Base-by-base conservation (phyloP, 495 filamentous ascomycete genomes). In the Lichina pygmaea region DNA sequence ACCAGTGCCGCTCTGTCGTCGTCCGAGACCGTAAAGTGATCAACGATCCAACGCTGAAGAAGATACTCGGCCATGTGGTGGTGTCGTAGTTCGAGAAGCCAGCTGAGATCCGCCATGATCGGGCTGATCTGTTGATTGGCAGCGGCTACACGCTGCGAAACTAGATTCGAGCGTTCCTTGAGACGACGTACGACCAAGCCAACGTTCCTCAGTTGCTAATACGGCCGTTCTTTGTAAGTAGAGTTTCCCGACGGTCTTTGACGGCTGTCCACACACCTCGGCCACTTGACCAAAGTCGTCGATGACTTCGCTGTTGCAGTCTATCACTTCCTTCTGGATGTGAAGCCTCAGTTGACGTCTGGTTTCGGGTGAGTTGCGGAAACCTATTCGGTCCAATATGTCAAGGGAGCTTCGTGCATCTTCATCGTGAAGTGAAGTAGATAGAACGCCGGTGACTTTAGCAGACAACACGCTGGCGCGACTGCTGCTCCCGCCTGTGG, bases 221-320 rank as follows among this genome's bases (percentile, higher is more conserved):
- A 13, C 15, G 12, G 13, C 8, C 38, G 6, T 11, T 47, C 37
- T 33, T 37, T 38, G 31, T 41, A 17, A 33, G 17, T 39, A 5
- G 3, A 39, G 3, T 2, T 39, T 39, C 11, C 13, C 11, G 3
- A 39, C 36, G 33, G 6, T 33, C 15, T 12, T 11, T 8, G 8
- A 30, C 10, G 33, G 24, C 15, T 13, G 33, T 15, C n/a, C 24
- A 47, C 45, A 33, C 38, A 47, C 45, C 73, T 91, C 81, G 40
- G 86, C 83, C 38, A 99, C 84, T 50, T 76, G 70, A 30, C 83
- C 80, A 62, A 95, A 95, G 54, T 93, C 86, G 45, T 68, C 63
- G 43, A 99, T 74, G 47, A 99, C 81, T 47, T 84, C 77, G 33
- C 77, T 85, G 74, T 95, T 94, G 60, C 82, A 81, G 48, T 86